These are phyloP conservation scores for Neurospora pannonica DNA, from an alignment of 495 filamentous ascomycete genomes.

Conservation along the genomic window DNA sequence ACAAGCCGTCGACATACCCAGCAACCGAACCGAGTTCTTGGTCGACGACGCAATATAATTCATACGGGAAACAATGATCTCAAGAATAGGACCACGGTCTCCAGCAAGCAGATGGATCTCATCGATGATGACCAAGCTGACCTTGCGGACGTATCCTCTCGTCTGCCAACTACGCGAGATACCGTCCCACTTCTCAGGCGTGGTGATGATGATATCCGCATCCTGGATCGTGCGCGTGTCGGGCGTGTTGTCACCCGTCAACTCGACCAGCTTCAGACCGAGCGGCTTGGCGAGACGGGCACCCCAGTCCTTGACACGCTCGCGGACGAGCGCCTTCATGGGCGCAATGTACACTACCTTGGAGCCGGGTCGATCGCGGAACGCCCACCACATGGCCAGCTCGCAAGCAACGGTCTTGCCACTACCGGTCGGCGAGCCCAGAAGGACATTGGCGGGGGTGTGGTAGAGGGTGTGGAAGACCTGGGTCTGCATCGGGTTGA, in stretches of 20 bases:
- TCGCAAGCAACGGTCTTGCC: conserved; percentile 96
- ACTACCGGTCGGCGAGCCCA: conserved; percentile 95
- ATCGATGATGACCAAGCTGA: conserved; percentile 95
- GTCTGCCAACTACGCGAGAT: conserved; percentile 98
- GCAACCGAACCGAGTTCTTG: conserved; percentile 75
- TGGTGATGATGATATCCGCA: conserved; percentile 97
- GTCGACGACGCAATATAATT: conserved; percentile 96
- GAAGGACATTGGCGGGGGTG: conserved; percentile 78
- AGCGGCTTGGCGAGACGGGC: conserved; percentile 73
- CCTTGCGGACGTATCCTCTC: conserved; percentile 87
- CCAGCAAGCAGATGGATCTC: conserved; percentile 96
- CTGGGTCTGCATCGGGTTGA: conserved; percentile 99
- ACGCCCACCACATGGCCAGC: conserved; percentile 99
- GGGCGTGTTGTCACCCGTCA: conserved; percentile 97
- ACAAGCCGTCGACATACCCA: conserved; percentile 98
- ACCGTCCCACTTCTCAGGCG: conserved; percentile 99
- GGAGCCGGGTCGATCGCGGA: conserved; percentile 86
- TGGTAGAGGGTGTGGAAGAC: conserved; percentile 95
- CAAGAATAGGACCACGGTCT: conserved; percentile 91
- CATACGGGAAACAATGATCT: conserved; percentile 99
- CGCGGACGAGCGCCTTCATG: conserved; percentile 97
- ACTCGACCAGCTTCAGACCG: conserved; percentile 84
- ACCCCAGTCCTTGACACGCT: conserved; percentile 93
- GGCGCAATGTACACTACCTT: conserved; percentile 99
- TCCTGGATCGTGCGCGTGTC: conserved; percentile 90